Percentiles rank a stretch among this genome's conserved stretches.
Evolutionary conservation across 2,329 filamentous ascomycete genomes (phyloP).

Genomic region (Sporothrix globosa): DNA sequence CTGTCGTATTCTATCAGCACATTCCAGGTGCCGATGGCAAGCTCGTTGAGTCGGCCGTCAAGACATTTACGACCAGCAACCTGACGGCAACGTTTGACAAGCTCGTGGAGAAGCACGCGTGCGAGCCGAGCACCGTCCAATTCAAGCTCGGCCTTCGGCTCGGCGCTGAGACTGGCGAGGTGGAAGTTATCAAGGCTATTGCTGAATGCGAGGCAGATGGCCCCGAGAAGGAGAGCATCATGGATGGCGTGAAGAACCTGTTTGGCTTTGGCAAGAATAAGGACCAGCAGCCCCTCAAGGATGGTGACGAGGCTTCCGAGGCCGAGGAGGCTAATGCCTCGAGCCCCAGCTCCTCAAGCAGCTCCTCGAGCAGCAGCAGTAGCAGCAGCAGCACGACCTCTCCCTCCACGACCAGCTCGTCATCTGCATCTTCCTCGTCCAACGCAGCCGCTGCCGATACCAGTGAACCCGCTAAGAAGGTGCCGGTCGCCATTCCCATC

Average conservation of each 20-base stretch:
- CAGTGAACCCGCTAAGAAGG: constrained; percentile 58
- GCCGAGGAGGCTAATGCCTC: constrained; percentile 44
- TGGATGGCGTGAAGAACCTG: constrained; percentile 93
- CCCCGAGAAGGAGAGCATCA: constrained; percentile 73
- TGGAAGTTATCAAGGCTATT: constrained; percentile 73
- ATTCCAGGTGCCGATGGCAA: constrained; percentile 54
- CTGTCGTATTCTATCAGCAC: constrained; percentile 77
- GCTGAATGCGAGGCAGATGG: constrained; percentile 84
- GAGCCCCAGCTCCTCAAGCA: constrained; percentile 39
- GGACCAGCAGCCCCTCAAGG: constrained; percentile 74
- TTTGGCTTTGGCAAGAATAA: constrained; percentile 86
- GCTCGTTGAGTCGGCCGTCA: constrained; percentile 62
- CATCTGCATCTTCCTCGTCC: constrained; percentile 33
- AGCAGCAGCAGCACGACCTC: constrained; percentile 44
- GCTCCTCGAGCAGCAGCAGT: constrained; percentile 40
- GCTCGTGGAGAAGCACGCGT: constrained; percentile 78
- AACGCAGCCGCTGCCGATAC: constrained; percentile 21
- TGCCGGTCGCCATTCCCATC: constrained; percentile 60
- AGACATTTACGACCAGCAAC: constrained; percentile 76
- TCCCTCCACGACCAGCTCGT: constrained; percentile 5
- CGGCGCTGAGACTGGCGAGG: constrained; percentile 72
- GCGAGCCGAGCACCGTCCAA: constrained; percentile 73
- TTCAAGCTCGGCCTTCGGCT: constrained; percentile 80
- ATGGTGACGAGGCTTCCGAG: constrained; percentile 48
- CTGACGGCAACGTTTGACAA: constrained; percentile 79